A percentile compares a stretch with the other conserved stretches of the same genome.
phyloP scores from a whole-genome alignment of 257 asterid species.

The Ophiorrhiza pumila region DNA sequence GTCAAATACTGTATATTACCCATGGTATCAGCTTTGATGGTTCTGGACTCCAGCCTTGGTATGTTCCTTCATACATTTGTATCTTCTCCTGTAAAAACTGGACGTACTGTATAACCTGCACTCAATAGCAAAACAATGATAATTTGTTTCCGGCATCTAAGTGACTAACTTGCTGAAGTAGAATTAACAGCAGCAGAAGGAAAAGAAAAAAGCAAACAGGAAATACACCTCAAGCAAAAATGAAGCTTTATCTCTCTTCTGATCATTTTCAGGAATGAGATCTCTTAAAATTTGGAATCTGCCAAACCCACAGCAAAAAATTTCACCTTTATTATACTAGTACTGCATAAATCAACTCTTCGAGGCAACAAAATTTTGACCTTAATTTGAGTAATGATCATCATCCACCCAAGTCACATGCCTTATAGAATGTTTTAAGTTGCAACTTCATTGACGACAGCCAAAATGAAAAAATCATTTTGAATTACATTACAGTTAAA shows the following conservation, averaged over 20 bases:
- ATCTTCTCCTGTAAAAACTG: constrained; percentile 69
- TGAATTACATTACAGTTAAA: not conserved
- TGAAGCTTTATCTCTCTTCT: constrained; percentile 79
- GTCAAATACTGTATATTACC: constrained; percentile 39
- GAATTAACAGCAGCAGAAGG: constrained; percentile 9
- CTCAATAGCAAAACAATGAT: constrained; percentile 7
- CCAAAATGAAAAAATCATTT: not conserved
- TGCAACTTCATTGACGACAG: not conserved
- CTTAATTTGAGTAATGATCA: not conserved
- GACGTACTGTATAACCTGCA: constrained; percentile 89
- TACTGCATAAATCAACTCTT: not conserved
- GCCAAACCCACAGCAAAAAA: constrained; percentile 22
- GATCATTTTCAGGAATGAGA: constrained; percentile 75
- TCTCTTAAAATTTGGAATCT: constrained; percentile 75
- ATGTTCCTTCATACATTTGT: constrained; percentile 55
- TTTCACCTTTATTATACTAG: constrained; percentile 11
- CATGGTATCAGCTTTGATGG: constrained; percentile 56
- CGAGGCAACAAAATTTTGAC: not conserved
- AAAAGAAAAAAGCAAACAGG: constrained; percentile 13
- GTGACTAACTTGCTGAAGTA: not conserved
- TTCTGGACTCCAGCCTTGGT: constrained; percentile 78
- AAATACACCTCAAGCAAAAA: constrained; percentile 71
- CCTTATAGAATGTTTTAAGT: not conserved
- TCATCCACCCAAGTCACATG: not conserved
- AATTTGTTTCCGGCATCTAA: not conserved